Evolutionary conservation across 2,329 filamentous ascomycete species (phyloP).

Genomic region (Cylindrodendrum hubeiense): DNA sequence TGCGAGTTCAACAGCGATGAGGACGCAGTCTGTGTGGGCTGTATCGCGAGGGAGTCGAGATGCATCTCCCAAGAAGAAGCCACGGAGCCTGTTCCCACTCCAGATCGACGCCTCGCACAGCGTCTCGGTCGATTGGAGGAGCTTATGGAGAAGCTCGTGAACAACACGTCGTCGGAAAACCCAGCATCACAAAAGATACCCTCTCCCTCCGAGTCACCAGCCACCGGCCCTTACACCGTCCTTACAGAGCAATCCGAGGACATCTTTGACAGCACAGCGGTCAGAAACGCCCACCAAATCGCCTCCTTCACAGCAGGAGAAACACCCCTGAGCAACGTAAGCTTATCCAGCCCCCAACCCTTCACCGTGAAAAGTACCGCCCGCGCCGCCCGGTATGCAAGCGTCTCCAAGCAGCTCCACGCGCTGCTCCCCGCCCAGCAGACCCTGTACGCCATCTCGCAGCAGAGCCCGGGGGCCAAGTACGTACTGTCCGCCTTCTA

Average conservation of each 20-base stretch:
- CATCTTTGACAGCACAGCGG: slow-evolving; percentile 36
- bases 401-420: slow-evolving; percentile 33
- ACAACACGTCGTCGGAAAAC: slow-evolving; percentile 39
- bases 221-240: slow-evolving; percentile 10
- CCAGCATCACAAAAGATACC: not conserved
- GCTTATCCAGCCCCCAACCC: slow-evolving; percentile 10
- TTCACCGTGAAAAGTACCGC: not conserved
- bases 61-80: slow-evolving; percentile 63
- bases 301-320: slow-evolving; percentile 22
- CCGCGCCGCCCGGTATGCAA: slow-evolving; percentile 27
- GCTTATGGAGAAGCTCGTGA: slow-evolving; percentile 59
- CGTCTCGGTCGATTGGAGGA: slow-evolving; percentile 60
- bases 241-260: slow-evolving; percentile 44
- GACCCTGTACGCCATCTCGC: slow-evolving; percentile 38
- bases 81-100: slow-evolving; percentile 46
- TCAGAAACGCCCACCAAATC: slow-evolving; percentile 36
- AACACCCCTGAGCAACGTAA: slow-evolving; percentile 9
- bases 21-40: slow-evolving; percentile 60
- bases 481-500: slow-evolving; percentile 46
- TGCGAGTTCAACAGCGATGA: slow-evolving; percentile 60
- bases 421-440: slow-evolving; percentile 39
- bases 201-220: slow-evolving; percentile 36
- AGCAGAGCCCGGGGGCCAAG: slow-evolving; percentile 39
- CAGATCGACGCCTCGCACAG: slow-evolving; percentile 56
- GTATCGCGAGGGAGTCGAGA: slow-evolving; percentile 54